Evolutionary conservation across 2,329 filamentous ascomycete species (phyloP), one percentile per base, ranked within the genome.

Genomic region (Septoria petroselini): DNA sequence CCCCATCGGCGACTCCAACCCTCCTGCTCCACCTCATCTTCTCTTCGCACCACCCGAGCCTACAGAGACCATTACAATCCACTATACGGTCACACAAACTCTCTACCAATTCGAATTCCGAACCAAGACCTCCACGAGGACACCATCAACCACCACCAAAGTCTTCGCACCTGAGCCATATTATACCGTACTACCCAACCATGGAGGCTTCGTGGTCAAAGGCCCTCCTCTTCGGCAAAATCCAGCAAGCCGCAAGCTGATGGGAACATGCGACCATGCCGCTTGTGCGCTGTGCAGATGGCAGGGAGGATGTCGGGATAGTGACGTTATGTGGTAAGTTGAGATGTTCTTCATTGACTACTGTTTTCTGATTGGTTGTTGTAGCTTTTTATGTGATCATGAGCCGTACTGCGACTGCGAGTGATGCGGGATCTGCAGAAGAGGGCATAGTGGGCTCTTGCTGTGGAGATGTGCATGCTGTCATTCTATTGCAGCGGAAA

Each of bases 341-440:
- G 14, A 29, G 25, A 21, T 40, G 4, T 11, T 19, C 1, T 15
- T 6, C 4, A 19, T 18, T 21, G 12, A 4, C n/a, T 12, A 27
- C 6, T 6, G 15, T 12, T n/a, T 34, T n/a, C 30, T 53, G 33
- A 48, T 14, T 30, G 8, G 3, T 18, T 25, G 33, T 29, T n/a
- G 8, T 17, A 58, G 53, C 33, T 50, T 49, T 19, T 33, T 49
- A 18, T 58, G 56, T 35, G 51, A 56, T 19, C 43, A 51, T 2
- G 50, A 58, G 45, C 34, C 56, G 21, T 58, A 56, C 38, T 57
- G 56, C 30, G 48, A 56, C 17, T 54, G 56, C 21, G 38, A 34
- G 35, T 39, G 34, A 47, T 31, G n/a, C n/a, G n/a, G n/a, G n/a
- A n/a, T n/a, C n/a, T n/a, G n/a, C n/a, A n/a, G n/a, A n/a, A n/a